Evolutionary conservation across 148 eudicot species (phyloP).

Genomic region (Polygonum aviculare): DNA sequence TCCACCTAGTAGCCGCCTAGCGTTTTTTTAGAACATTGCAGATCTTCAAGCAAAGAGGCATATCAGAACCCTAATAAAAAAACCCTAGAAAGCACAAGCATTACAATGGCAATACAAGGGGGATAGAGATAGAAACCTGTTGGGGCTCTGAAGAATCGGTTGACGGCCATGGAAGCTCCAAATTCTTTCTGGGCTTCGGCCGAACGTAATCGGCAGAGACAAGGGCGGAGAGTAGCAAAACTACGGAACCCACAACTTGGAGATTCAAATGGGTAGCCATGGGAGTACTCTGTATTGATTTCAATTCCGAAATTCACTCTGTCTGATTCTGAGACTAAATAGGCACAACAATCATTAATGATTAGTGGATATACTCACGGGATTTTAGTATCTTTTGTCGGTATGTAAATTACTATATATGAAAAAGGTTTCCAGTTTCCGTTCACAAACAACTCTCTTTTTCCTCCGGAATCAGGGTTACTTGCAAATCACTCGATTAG

Average conservation of each 20-base stretch:
- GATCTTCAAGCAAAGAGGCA: neutral
- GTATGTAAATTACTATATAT: neutral
- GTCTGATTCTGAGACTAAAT: neutral
- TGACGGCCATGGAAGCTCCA: constrained; percentile 40
- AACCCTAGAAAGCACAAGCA: neutral
- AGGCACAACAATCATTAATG: neutral
- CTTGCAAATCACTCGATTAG: neutral
- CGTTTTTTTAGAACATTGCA: too few species aligned
- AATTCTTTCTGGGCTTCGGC: constrained; percentile 56
- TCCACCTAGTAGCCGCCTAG: too few species aligned
- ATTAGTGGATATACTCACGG: neutral
- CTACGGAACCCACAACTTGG: neutral
- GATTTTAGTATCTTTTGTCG: neutral
- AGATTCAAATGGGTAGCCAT: neutral
- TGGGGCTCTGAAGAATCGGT: constrained; percentile 51
- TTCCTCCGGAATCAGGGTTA: neutral
- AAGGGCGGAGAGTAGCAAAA: constrained; percentile 4
- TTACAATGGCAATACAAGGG: neutral
- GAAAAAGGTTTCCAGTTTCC: neutral
- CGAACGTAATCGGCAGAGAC: constrained; percentile 44
- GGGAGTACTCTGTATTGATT: neutral
- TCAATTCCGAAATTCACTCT: neutral
- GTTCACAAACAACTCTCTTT: neutral
- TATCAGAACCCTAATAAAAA: neutral
- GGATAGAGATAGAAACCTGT: constrained; percentile 34